Conservation (phyloP, 345 rosid species). For the Chamaenerion angustifolium region DNA sequence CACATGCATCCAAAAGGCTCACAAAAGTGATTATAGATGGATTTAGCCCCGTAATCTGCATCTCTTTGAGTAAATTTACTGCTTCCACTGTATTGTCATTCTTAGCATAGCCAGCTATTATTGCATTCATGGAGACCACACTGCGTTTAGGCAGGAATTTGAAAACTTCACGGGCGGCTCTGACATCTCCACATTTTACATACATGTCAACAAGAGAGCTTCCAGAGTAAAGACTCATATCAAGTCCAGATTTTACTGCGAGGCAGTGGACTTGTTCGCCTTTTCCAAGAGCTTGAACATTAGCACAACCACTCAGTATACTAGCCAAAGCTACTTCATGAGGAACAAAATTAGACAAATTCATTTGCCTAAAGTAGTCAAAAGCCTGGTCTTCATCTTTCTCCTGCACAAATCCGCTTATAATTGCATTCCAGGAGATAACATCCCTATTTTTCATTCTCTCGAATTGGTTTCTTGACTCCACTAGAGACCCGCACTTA, state of each 20-base stretch:
- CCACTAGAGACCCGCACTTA: conserved; percentile 52
- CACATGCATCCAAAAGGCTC: conserved; percentile 70
- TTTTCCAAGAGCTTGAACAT: conserved; percentile 34
- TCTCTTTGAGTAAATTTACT: conserved; percentile 36
- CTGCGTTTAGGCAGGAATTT: conserved; percentile 41
- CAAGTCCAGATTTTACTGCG: conserved; percentile 52
- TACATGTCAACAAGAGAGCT: conserved; percentile 90
- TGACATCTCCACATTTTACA: conserved; percentile 46
- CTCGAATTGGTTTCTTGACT: conserved; percentile 69
- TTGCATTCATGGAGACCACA: conserved; percentile 73
- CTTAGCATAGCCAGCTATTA: conserved; percentile 66
- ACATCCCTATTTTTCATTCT: conserved; percentile 35
- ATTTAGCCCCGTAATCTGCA: conserved; percentile 41
- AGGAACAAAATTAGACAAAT: conserved; percentile 30
- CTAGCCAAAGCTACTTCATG: conserved; percentile 78
- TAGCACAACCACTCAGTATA: conserved; percentile 70
- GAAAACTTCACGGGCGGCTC: conserved; percentile 32
- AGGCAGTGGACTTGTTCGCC: conserved; percentile 65
- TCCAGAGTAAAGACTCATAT: conserved; percentile 63
- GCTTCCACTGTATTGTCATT: conserved; percentile 34
- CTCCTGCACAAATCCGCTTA: conserved; percentile 76
- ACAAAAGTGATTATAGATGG: conserved; percentile 69
- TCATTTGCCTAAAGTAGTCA: conserved; percentile 52
- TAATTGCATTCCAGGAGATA: conserved; percentile 89
- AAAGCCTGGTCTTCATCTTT: conserved; percentile 61